Percentiles rank a stretch among this genome's conserved stretches.
Evolutionary conservation across 148 eudicot species (phyloP).

Genomic region (Heliamphora exappendiculata): DNA sequence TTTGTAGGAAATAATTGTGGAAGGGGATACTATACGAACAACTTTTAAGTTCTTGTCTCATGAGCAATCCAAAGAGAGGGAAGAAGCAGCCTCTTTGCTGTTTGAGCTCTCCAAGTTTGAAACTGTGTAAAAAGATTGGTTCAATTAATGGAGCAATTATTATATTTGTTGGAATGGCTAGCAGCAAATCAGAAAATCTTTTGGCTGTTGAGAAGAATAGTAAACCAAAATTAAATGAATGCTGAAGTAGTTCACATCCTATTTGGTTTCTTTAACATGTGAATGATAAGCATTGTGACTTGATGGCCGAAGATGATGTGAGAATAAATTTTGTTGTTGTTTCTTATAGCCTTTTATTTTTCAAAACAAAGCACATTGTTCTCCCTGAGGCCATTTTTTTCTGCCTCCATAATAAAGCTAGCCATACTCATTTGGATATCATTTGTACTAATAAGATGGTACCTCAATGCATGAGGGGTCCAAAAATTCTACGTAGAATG

Average conservation of each 20-base stretch:
- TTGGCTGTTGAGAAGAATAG: constrained; percentile 41
- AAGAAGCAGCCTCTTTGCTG: constrained; percentile 70
- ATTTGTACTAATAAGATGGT: background rate
- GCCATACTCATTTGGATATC: no score
- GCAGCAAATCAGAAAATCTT: constrained; percentile 70
- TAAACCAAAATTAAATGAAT: background rate
- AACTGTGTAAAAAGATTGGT: constrained; percentile 67
- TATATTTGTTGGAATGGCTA: constrained; percentile 76
- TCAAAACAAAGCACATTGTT: background rate
- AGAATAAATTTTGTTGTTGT: background rate
- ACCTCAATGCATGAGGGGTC: background rate
- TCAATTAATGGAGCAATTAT: constrained; percentile 82
- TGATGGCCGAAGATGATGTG: background rate
- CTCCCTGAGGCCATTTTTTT: background rate
- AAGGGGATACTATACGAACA: constrained; percentile 70
- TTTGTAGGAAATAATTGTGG: constrained; percentile 75
- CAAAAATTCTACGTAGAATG: no score
- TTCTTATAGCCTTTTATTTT: background rate
- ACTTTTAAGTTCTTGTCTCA: constrained; percentile 60
- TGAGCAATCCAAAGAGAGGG: constrained; percentile 70
- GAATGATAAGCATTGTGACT: background rate
- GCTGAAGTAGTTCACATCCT: background rate
- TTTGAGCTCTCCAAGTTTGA: constrained; percentile 83
- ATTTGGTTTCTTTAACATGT: background rate
- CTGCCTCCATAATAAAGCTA: no score